Conservation (phyloP, 2,329 filamentous ascomycete genomes). For the Arthrinium phaeospermum region DNA sequence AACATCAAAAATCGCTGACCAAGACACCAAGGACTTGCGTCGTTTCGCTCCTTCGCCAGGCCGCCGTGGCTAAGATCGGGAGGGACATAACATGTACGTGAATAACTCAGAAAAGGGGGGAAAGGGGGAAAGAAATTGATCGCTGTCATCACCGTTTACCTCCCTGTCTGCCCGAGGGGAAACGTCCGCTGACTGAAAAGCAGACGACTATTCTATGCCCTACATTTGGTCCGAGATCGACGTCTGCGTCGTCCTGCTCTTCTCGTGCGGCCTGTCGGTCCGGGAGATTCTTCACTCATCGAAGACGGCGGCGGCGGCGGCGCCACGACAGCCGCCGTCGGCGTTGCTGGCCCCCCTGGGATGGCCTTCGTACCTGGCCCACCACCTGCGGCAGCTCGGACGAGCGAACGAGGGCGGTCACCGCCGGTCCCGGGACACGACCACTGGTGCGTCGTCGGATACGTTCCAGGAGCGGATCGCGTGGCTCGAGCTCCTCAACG, state of each 20-base stretch:
- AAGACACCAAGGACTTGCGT: not conserved
- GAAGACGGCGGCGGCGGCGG: not conserved
- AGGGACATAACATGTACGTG: constrained; percentile 28
- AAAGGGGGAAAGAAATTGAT: not conserved
- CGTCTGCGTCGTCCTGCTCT: constrained; percentile 39
- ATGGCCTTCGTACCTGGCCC: not conserved
- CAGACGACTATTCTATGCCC: constrained; percentile 35
- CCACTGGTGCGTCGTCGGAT: not conserved
- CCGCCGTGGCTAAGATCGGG: not conserved
- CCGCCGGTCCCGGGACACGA: too few species aligned
- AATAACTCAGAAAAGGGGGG: not conserved
- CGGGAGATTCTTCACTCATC: constrained; percentile 20
- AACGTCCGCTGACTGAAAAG: constrained; percentile 18
- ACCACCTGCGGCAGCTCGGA: not conserved
- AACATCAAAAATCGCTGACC: not conserved
- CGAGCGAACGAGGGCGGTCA: not conserved
- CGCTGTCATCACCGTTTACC: too few species aligned
- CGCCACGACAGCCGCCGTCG: not conserved
- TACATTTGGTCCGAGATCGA: constrained; percentile 40
- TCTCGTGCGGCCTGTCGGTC: constrained; percentile 40
- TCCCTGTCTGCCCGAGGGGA: not conserved
- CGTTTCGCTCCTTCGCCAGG: not conserved
- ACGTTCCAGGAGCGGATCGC: not conserved
- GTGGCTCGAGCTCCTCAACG: not conserved
- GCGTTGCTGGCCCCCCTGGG: not conserved